Evolutionary conservation across 2,329 filamentous ascomycete species (phyloP).

Genomic region (Tolypocladium pustulatum): DNA sequence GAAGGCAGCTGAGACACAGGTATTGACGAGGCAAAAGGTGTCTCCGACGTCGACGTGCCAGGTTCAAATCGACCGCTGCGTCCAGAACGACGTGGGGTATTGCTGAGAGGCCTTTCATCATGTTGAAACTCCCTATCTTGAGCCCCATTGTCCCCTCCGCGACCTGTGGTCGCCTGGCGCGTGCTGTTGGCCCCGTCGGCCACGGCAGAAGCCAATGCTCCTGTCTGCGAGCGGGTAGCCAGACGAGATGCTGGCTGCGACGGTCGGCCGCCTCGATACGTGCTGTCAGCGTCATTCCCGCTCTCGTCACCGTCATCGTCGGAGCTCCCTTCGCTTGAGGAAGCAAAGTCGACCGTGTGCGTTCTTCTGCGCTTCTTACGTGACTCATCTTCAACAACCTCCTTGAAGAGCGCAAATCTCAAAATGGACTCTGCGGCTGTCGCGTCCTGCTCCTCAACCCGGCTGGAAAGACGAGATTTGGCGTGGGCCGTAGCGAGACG

Average conservation of each 20-base stretch:
- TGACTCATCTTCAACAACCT: constrained; percentile 71
- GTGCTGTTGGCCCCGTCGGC: constrained; percentile 30
- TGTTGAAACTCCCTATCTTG: constrained; percentile 30
- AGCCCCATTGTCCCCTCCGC: neutral
- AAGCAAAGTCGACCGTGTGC: constrained; percentile 45
- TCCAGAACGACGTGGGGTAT: constrained; percentile 31
- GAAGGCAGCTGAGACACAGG: constrained; percentile 59
- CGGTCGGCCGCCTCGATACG: constrained; percentile 35
- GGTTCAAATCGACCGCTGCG: constrained; percentile 26
- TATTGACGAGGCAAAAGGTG: constrained; percentile 69
- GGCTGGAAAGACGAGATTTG: constrained; percentile 77
- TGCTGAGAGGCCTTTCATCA: constrained; percentile 10
- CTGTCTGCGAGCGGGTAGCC: constrained; percentile 8
- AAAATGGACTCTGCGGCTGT: constrained; percentile 80
- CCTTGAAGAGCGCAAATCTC: constrained; percentile 93
- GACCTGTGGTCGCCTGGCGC: neutral
- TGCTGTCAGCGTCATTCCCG: constrained; percentile 47
- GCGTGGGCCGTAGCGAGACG: constrained; percentile 94
- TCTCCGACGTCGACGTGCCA: constrained; percentile 31
- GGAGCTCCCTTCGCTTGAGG: constrained; percentile 46
- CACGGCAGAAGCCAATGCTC: constrained; percentile 18
- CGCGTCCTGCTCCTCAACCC: constrained; percentile 85
- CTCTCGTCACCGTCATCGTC: constrained; percentile 47
- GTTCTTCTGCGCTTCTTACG: constrained; percentile 74
- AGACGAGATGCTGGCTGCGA: constrained; percentile 20